A percentile compares a stretch with the other conserved stretches of the same genome.
Evolutionary conservation across 192 early-diverging fungal genomes (phyloP).

Genomic region (Globomyces pollinis-pini): DNA sequence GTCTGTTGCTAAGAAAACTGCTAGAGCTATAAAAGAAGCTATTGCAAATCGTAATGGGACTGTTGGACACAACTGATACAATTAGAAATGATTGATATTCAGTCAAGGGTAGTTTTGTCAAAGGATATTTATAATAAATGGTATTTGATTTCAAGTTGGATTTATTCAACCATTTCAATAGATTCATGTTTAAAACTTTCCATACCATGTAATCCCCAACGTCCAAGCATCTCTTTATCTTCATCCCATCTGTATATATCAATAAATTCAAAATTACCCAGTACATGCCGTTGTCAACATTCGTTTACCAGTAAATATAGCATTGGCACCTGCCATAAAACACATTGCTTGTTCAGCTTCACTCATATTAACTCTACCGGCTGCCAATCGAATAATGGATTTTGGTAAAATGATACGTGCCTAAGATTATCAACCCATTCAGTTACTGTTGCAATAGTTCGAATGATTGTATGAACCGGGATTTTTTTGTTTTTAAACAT

Average conservation of each 20-base stretch:
- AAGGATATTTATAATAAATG: no score
- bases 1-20: no score
- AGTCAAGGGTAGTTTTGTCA: no score
- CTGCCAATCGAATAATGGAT: constrained; percentile 36
- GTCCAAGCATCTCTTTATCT: neutral
- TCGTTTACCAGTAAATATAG: constrained; percentile 77
- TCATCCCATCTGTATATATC: neutral
- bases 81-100: no score
- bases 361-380: neutral
- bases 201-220: neutral
- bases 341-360: constrained; percentile 50
- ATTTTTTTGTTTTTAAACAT: constrained; percentile 59
- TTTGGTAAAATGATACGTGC: constrained; percentile 74
- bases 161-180: neutral
- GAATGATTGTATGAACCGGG: constrained; percentile 41
- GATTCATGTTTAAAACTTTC: neutral
- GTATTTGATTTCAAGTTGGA: no score
- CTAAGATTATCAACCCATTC: neutral
- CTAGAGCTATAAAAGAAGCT: no score
- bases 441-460: constrained; percentile 64
- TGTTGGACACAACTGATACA: no score
- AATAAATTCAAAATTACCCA: neutral
- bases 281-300: constrained; percentile 59
- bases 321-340: constrained; percentile 79
- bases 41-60: no score